A percentile compares a stretch with the other conserved stretches of the same genome.
Conservation (phyloP, 768 basidiomycete genomes). For the Boletus vinaceobasis region DNA sequence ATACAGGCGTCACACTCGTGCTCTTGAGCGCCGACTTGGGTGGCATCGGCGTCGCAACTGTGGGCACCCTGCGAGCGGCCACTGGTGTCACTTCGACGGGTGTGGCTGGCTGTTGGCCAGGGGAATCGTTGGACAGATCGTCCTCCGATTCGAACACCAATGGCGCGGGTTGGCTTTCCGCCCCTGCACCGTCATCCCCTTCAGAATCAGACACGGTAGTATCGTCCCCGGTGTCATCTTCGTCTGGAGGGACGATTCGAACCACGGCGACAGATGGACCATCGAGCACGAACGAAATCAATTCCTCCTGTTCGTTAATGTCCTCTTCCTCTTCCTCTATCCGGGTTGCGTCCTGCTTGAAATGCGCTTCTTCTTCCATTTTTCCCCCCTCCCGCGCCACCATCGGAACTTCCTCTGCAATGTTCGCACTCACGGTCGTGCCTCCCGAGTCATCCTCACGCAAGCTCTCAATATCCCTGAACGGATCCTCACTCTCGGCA, state of each 20-base stretch:
- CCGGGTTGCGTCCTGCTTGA: conserved; percentile 27
- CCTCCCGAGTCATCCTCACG: conserved; percentile 54
- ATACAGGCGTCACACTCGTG: conserved; percentile 49
- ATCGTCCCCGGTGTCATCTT: conserved; percentile 33
- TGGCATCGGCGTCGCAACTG: conserved; percentile 28
- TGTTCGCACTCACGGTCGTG: neutral
- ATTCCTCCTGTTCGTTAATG: conserved; percentile 60
- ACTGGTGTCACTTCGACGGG: conserved; percentile 21
- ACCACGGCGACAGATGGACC: conserved; percentile 51
- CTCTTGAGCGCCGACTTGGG: conserved; percentile 43
- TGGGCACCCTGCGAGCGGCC: conserved; percentile 9
- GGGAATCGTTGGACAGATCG: conserved; percentile 25
- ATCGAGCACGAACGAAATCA: conserved; percentile 74
- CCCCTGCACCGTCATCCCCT: conserved; percentile 17
- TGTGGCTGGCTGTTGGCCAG: neutral
- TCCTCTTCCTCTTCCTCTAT: conserved; percentile 46
- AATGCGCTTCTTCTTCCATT: conserved; percentile 14
- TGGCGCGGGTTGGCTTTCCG: conserved; percentile 6
- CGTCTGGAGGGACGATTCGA: conserved; percentile 43
- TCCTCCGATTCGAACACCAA: conserved; percentile 36
- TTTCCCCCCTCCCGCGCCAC: conserved; percentile 11
- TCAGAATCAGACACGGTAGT: conserved; percentile 41
- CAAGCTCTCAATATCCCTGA: conserved; percentile 87
- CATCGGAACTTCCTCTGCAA: neutral
- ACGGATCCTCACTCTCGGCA: conserved; percentile 81